Conservation (phyloP, 768 basidiomycete species). For the Psilocybe cyanescens region DNA sequence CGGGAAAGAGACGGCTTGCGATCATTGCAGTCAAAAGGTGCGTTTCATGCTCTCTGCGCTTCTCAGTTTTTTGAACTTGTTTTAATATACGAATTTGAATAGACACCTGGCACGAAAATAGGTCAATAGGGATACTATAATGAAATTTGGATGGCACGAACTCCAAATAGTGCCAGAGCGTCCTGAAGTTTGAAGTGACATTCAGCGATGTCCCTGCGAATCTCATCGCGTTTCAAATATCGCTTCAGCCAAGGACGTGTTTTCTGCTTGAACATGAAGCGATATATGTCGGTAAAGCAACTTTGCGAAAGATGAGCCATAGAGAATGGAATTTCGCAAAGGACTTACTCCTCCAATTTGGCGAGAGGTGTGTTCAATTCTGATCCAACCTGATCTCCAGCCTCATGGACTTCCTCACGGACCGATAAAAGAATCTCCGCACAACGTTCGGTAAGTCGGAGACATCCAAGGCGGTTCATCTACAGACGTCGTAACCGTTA, state of each 20-base stretch:
- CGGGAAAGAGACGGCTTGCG: slow-evolving; percentile 11
- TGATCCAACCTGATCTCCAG: slow-evolving; percentile 50
- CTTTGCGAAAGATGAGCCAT: slow-evolving; percentile 22
- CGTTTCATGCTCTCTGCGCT: slow-evolving; percentile 43
- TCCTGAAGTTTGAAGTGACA: slow-evolving; percentile 61
- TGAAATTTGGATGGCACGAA: slow-evolving; percentile 25
- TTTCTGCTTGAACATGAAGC: slow-evolving; percentile 60
- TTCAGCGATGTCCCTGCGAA: slow-evolving; percentile 50
- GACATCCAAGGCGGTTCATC: slow-evolving; percentile 70
- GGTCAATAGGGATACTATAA: neutral
- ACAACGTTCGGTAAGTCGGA: slow-evolving; percentile 75
- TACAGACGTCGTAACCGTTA: slow-evolving; percentile 23
- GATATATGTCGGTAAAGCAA: slow-evolving; percentile 46
- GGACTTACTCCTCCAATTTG: slow-evolving; percentile 52
- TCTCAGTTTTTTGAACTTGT: slow-evolving; percentile 49
- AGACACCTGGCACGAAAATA: slow-evolving; percentile 26
- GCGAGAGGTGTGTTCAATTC: slow-evolving; percentile 56
- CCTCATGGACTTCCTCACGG: slow-evolving; percentile 62
- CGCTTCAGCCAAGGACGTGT: slow-evolving; percentile 77
- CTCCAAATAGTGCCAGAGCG: slow-evolving; percentile 60
- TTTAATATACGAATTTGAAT: slow-evolving; percentile 53
- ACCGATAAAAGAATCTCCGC: slow-evolving; percentile 70
- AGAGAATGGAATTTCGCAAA: neutral
- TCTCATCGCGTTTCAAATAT: slow-evolving; percentile 77
- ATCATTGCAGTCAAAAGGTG: slow-evolving; percentile 35